These are phyloP conservation scores for Metarhizium brunneum DNA, from an alignment of 2,329 filamentous ascomycete genomes.

Conservation along the genomic window DNA sequence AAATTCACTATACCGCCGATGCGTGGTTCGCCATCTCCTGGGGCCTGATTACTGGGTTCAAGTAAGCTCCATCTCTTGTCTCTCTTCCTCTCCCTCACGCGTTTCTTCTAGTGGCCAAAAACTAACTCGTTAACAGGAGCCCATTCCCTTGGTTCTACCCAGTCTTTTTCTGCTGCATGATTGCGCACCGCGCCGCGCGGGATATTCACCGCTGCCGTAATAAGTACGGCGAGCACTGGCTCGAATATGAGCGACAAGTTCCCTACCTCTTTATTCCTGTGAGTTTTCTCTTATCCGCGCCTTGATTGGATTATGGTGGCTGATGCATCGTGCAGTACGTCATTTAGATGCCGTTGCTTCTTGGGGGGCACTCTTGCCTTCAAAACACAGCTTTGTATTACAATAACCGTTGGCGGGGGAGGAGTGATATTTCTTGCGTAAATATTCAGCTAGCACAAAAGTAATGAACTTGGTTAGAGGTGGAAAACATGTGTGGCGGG, in stretches of 20 bases:
- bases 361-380: background rate
- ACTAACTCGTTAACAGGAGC: conserved; percentile 30
- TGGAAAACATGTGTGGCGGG: background rate
- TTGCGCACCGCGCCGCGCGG: conserved; percentile 65
- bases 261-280: conserved; percentile 79
- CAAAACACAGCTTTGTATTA: background rate
- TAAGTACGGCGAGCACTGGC: conserved; percentile 78
- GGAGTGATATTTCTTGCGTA: background rate
- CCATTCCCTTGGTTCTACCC: conserved; percentile 91
- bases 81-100: background rate
- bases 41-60: conserved; percentile 42
- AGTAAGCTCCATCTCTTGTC: conserved; percentile 16
- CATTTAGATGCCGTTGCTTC: conserved; percentile 21
- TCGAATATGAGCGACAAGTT: conserved; percentile 67
- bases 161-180: conserved; percentile 74
- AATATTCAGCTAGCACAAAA: background rate
- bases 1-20: conserved; percentile 42
- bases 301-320: background rate
- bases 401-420: background rate
- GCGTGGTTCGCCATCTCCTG: conserved; percentile 39
- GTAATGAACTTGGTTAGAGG: background rate
- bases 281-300: conserved; percentile 13
- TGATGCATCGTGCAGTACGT: conserved; percentile 26
- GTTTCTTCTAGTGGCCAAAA: background rate
- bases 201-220: conserved; percentile 69